Percentiles rank a stretch among this genome's conserved stretches.
Conservation (phyloP, 306 rosid species). For the Cucumis cinereus region DNA sequence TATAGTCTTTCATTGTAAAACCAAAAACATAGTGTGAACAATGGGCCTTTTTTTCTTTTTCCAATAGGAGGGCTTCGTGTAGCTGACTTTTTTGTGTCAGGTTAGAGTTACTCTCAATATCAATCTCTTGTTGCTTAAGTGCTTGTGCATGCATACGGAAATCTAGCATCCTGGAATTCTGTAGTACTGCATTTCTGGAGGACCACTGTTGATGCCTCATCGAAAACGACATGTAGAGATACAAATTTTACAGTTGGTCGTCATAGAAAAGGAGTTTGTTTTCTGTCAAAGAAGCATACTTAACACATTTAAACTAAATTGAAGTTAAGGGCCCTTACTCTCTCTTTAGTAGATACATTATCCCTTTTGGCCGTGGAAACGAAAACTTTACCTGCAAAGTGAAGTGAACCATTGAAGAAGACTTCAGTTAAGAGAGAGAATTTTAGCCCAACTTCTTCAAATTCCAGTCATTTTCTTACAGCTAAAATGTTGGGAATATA, state of each 20-base stretch:
- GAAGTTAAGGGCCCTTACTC: too few relatives aligned
- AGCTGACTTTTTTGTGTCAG: not conserved
- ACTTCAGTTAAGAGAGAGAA: too few relatives aligned
- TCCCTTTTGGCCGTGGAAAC: too few relatives aligned
- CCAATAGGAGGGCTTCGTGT: too few relatives aligned
- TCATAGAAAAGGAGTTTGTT: not conserved
- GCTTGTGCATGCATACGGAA: not conserved
- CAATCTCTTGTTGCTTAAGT: not conserved
- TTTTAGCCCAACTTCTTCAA: slow-evolving; percentile 53
- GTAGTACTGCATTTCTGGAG: not conserved
- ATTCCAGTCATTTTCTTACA: slow-evolving; percentile 54
- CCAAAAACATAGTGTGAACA: not conserved
- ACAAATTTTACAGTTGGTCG: not conserved
- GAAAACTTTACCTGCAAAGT: too few relatives aligned
- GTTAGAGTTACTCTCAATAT: not conserved
- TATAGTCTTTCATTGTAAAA: not conserved
- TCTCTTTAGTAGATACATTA: too few relatives aligned
- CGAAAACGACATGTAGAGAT: not conserved
- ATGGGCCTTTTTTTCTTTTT: not conserved
- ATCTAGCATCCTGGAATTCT: too few relatives aligned
- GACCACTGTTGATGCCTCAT: not conserved
- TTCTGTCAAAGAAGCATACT: too few relatives aligned
- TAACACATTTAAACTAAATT: too few relatives aligned
- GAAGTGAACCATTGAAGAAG: too few relatives aligned
- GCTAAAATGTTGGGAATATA: slow-evolving; percentile 54